phyloP scores from a whole-genome alignment of 495 filamentous ascomycete genomes.

The Hamigera avellanea region DNA sequence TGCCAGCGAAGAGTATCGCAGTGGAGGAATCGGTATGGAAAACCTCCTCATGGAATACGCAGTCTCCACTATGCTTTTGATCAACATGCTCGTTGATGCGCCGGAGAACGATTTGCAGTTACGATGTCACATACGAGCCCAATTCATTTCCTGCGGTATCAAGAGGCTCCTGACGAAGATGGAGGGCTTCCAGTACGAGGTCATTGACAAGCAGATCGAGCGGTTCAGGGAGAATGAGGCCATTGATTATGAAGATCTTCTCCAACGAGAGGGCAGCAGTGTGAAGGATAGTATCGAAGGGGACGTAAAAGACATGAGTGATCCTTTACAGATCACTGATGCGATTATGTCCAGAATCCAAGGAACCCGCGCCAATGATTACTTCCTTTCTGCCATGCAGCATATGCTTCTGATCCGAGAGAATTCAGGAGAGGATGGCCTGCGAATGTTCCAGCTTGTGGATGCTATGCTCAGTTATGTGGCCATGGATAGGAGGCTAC shows the following conservation, averaged over 20 bases:
- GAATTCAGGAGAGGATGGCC: conserved; percentile 81
- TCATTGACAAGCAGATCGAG: conserved; percentile 97
- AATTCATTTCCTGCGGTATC: conserved; percentile 93
- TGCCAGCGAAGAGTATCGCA: conserved; percentile 92
- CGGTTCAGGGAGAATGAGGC: conserved; percentile 87
- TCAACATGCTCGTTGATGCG: conserved; percentile 95
- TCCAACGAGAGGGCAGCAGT: conserved; percentile 82
- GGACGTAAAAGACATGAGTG: conserved; percentile 87
- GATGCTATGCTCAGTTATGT: conserved; percentile 98
- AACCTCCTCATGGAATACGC: conserved; percentile 99
- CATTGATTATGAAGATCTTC: conserved; percentile 94
- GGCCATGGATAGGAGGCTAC: conserved; percentile 91
- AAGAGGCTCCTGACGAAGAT: conserved; percentile 92
- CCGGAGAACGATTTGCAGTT: conserved; percentile 80
- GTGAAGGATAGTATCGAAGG: conserved; percentile 85
- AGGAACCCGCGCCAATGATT: conserved; percentile 78
- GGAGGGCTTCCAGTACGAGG: conserved; percentile 96
- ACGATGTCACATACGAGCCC: conserved; percentile 86
- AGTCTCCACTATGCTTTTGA: conserved; percentile 83
- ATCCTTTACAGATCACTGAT: conserved; percentile 85
- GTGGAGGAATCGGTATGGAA: conserved; percentile 97
- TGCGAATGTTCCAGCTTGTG: conserved; percentile 96
- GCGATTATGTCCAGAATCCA: conserved; percentile 82
- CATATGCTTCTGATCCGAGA: conserved; percentile 90
- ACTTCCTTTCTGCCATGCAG: conserved; percentile 91